Evolutionary conservation across 1,139 yeast genomes (phyloP), one percentile per base, ranked within the genome.

Genomic region (Diutina ranongensis): DNA sequence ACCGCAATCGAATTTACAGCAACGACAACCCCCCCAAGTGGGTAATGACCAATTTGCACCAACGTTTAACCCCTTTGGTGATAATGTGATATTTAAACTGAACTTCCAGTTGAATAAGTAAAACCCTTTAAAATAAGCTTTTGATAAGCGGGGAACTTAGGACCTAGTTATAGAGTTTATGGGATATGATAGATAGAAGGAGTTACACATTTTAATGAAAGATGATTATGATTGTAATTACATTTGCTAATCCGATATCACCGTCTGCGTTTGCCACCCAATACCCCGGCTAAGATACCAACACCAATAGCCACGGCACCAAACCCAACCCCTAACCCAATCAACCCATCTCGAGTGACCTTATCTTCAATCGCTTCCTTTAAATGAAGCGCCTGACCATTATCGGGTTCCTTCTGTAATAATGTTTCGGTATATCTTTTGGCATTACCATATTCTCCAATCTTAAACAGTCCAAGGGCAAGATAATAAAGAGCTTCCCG

Each of bases 401-500:
- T 89, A 21, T 79, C 81, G 0, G 97, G 97, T 59, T 92, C 98
- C 49, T 80, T 79, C 44, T 71, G 69, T 45, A 86, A 68, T 51
- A 94, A 65, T 2, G 83, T 77, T 47, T 88, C 95, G 5, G 88
- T 79, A 61, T 89, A 94, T 52, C 92, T 68, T 54, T 94, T 78
- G 8, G 97, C 92, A 58, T 85, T 85, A 27, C 83, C 67, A 57
- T 83, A 88, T 57, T 92, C 96, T 13, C 95, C 94, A 10, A 87
- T 68, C 61, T 92, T 92, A 63, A 76, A 88, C 46, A 94, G 81
- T 1, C 97, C 97, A 49, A 94, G 71, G 7, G 95, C 76, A 50
- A 94, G 67, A 61, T 92, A 94, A 59, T 88, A 94, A 44, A 92
- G 70, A 50, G 94, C 83, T 60, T 94, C 98, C 49, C 97, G 72